Conservation (phyloP, 495 filamentous ascomycete genomes). For the Penicillium herquei region DNA sequence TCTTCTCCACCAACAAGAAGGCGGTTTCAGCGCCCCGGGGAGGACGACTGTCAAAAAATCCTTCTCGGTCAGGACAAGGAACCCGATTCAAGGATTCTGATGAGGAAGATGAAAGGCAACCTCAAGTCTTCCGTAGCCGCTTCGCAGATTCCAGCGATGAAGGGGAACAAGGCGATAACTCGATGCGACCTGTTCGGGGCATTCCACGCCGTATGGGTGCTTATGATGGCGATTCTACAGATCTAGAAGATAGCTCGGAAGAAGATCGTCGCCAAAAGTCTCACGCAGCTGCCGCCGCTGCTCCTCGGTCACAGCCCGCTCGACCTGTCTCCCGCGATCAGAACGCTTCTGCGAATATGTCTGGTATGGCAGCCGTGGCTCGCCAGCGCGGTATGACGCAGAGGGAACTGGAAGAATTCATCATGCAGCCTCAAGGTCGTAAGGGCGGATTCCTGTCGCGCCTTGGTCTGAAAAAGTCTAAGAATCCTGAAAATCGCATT, state of each 20-base stretch:
- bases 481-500: slow-evolving; percentile 33
- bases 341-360: slow-evolving; percentile 23
- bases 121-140: slow-evolving; percentile 58
- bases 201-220: slow-evolving; percentile 55
- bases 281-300: slow-evolving; percentile 11
- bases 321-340: slow-evolving; percentile 15
- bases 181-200: slow-evolving; percentile 59
- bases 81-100: slow-evolving; percentile 68
- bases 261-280: slow-evolving; percentile 29
- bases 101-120: slow-evolving; percentile 59
- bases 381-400: slow-evolving; percentile 43
- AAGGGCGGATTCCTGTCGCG: slow-evolving; percentile 41
- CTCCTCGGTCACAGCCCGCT: slow-evolving; percentile 4
- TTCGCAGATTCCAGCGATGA: slow-evolving; percentile 85
- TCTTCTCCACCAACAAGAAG: slow-evolving; percentile 48
- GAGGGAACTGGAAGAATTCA: slow-evolving; percentile 38
- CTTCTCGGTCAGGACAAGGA: slow-evolving; percentile 11
- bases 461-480: slow-evolving; percentile 39
- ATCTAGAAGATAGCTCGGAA: slow-evolving; percentile 63
- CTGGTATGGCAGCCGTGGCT: slow-evolving; percentile 39
- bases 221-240: slow-evolving; percentile 64
- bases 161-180: slow-evolving; percentile 41
- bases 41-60: slow-evolving; percentile 12
- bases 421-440: slow-evolving; percentile 36
- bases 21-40: slow-evolving; percentile 33